A percentile compares a stretch with the other conserved stretches of the same genome.
Evolutionary conservation across 1,284 basidiomycete species (phyloP).

Genomic region (Singerocomus inundabilis): DNA sequence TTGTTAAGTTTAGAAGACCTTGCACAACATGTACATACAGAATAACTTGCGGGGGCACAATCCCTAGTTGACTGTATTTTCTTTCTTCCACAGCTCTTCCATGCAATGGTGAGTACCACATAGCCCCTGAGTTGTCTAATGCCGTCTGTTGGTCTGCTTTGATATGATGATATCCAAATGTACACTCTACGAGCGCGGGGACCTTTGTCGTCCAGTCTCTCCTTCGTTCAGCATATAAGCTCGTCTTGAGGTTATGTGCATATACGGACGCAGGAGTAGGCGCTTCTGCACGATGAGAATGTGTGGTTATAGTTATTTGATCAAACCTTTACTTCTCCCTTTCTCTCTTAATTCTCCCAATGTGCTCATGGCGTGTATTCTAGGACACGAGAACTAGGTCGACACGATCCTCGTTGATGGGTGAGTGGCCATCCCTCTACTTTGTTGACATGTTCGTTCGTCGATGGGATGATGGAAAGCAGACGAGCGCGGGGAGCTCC

Average conservation of each 20-base stretch:
- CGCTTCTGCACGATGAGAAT: conserved; percentile 34
- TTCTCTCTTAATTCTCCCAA: no score
- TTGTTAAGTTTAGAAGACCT: conserved; percentile 23
- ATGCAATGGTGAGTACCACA: conserved; percentile 20
- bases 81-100: background rate
- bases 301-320: conserved; percentile 39
- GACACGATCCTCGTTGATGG: background rate
- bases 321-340: conserved; percentile 2
- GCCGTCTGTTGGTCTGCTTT: background rate
- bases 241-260: conserved; percentile 36
- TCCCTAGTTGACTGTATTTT: no score
- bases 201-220: conserved; percentile 33
- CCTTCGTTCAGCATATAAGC: conserved; percentile 33
- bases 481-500: conserved; percentile 25
- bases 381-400: background rate
- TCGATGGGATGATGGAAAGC: conserved; percentile 28
- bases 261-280: conserved; percentile 33
- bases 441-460: conserved; percentile 2
- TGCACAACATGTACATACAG: conserved; percentile 24
- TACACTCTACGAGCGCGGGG: conserved; percentile 32
- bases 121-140: background rate
- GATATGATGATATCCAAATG: conserved; percentile 32
- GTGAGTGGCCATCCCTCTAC: conserved; percentile 10
- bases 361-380: conserved; percentile 11
- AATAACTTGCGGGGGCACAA: background rate